These are phyloP conservation scores for Phytopythium mirpurense DNA, from an alignment of 352 stramenopile genomes.

Conservation along the genomic window DNA sequence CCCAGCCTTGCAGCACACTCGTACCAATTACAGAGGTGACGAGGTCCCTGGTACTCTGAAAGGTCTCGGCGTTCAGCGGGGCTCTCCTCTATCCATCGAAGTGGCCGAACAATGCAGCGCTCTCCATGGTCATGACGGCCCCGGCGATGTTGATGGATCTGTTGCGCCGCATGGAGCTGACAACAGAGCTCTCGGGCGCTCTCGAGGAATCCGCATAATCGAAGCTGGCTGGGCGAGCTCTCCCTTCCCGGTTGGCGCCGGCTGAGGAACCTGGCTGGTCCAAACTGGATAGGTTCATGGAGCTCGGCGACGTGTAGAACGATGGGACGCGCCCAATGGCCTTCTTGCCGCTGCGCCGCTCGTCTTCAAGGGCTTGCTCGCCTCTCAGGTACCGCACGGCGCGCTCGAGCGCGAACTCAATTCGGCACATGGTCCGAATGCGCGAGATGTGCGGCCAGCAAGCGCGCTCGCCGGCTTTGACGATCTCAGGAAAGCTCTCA, in stretches of 20 bases:
- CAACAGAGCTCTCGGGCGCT: slow-evolving; percentile 11
- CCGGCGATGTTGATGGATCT: slow-evolving; percentile 76
- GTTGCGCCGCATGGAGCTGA: slow-evolving; percentile 51
- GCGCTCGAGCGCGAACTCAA: slow-evolving; percentile 95
- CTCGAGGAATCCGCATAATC: slow-evolving; percentile 16
- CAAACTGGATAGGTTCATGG: slow-evolving; percentile 77
- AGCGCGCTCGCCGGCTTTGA: slow-evolving; percentile 88
- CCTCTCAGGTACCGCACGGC: slow-evolving; percentile 75
- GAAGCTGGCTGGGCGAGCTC: slow-evolving; percentile 18
- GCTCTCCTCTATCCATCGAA: slow-evolving; percentile 4
- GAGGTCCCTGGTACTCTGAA: no score
- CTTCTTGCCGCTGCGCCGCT: slow-evolving; percentile 61
- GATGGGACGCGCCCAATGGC: slow-evolving; percentile 76
- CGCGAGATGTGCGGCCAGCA: slow-evolving; percentile 92
- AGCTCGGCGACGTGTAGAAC: slow-evolving; percentile 86
- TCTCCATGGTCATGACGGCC: slow-evolving; percentile 80
- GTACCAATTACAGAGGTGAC: not conserved
- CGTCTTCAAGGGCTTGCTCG: slow-evolving; percentile 79
- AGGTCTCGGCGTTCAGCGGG: no score
- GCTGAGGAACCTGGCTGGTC: slow-evolving; percentile 27
- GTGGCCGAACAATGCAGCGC: slow-evolving; percentile 10
- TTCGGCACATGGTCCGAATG: slow-evolving; percentile 95
- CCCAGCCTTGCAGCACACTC: no score
- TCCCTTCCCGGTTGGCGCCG: slow-evolving; percentile 11
- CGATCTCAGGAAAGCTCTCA: slow-evolving; percentile 55